Percentiles rank a stretch among this genome's conserved stretches.
These are phyloP conservation scores for Aureobasidium zeae DNA, from an alignment of 2,329 filamentous ascomycete genomes.

Conservation along the genomic window DNA sequence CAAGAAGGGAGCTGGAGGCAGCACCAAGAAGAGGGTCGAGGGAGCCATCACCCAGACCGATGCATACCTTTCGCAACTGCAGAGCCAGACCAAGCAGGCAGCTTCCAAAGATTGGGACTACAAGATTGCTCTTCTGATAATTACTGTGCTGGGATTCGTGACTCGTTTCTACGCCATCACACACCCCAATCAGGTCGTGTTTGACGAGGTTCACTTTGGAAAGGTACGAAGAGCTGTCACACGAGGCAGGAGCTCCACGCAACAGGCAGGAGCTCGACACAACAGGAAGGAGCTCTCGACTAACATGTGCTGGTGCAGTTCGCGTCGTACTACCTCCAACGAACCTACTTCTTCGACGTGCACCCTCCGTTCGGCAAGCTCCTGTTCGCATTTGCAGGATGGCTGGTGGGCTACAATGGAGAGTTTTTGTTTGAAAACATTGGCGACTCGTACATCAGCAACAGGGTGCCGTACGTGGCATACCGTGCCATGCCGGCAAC, in stretches of 20 bases:
- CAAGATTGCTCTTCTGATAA: slow-evolving; percentile 63
- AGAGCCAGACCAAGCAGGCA: slow-evolving; percentile 26
- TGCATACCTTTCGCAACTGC: slow-evolving; percentile 32
- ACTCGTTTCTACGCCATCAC: slow-evolving; percentile 95
- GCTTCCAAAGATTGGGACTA: slow-evolving; percentile 61
- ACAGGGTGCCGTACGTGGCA: slow-evolving; percentile 95
- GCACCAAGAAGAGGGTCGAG: slow-evolving; percentile 17
- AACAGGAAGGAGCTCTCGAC: not conserved
- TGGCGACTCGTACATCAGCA: slow-evolving; percentile 92
- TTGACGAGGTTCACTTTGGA: slow-evolving; percentile 98
- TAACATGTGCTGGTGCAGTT: slow-evolving; percentile 31
- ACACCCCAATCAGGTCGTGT: slow-evolving; percentile 93
- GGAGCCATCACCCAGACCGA: slow-evolving; percentile 30
- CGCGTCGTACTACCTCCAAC: slow-evolving; percentile 72
- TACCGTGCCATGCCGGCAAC: slow-evolving; percentile 89
- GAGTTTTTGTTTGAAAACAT: slow-evolving; percentile 99
- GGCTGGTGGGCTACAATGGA: slow-evolving; percentile 94
- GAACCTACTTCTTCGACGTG: slow-evolving; percentile 99
- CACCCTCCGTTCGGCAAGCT: slow-evolving; percentile 98
- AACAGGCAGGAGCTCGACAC: too few relatives aligned
- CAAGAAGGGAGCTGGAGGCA: slow-evolving; percentile 15
- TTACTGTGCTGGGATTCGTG: slow-evolving; percentile 76
- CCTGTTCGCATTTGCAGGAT: slow-evolving; percentile 91
- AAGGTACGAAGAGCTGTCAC: slow-evolving; percentile 61
- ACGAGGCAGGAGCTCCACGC: too few relatives aligned